phyloP scores from a whole-genome alignment of 192 early-diverging fungal genomes.

The Rhizophlyctis rosea region DNA sequence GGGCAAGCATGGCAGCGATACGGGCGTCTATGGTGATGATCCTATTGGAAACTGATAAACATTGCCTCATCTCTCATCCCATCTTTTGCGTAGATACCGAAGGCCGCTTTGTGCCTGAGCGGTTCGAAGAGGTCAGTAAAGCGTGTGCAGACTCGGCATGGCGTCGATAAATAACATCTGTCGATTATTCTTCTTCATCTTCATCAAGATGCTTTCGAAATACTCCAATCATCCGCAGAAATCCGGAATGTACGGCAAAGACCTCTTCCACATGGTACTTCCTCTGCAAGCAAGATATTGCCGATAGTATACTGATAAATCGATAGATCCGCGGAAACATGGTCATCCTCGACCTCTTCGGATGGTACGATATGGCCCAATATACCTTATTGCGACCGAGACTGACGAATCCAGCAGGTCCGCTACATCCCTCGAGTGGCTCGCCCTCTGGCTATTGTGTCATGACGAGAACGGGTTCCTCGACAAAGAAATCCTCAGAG shows the following conservation, averaged over 20 bases:
- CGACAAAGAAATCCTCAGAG: conserved; percentile 24
- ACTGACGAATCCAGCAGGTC: background rate
- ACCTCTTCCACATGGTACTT: too few relatives aligned
- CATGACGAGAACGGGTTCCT: conserved; percentile 21
- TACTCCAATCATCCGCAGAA: too few relatives aligned
- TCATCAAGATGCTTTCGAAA: too few relatives aligned
- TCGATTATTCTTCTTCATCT: too few relatives aligned
- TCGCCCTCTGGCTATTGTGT: conserved; percentile 24
- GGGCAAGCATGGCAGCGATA: conserved; percentile 52
- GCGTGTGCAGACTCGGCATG: too few relatives aligned
- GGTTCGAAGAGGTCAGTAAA: conserved; percentile 44
- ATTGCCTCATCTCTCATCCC: too few relatives aligned
- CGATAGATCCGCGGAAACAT: conserved; percentile 19
- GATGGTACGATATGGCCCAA: conserved; percentile 11
- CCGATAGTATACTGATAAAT: too few relatives aligned
- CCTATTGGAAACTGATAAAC: too few relatives aligned
- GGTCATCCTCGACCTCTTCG: conserved; percentile 28
- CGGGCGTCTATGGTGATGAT: conserved; percentile 39
- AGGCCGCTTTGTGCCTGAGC: conserved; percentile 51
- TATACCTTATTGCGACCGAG: background rate
- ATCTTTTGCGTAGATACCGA: conserved; percentile 14
- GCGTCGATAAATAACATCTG: too few relatives aligned
- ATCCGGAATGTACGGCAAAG: too few relatives aligned
- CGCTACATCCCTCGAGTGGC: conserved; percentile 18
- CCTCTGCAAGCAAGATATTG: too few relatives aligned